A percentile compares a stretch with the other conserved stretches of the same genome.
These are phyloP conservation scores for Globisporangium solare DNA, from an alignment of 352 stramenopile genomes.

Conservation along the genomic window DNA sequence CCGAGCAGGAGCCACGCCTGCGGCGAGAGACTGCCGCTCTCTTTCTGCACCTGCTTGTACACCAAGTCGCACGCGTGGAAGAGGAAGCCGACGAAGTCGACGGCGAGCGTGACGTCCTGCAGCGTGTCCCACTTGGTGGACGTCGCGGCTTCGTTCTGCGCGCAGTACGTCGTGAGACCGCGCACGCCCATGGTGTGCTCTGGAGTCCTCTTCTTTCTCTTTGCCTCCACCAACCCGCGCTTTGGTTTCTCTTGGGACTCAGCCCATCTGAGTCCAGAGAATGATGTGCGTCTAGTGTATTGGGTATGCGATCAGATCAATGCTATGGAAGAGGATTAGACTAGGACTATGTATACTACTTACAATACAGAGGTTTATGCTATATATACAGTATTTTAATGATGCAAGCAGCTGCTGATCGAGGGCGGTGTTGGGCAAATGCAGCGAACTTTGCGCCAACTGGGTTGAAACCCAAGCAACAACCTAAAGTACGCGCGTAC, in stretches of 20 bases:
- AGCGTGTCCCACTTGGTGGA: conserved; percentile 33
- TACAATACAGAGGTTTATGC: too few species aligned
- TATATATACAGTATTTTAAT: too few species aligned
- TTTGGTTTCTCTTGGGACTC: not conserved
- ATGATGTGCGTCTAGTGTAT: too few species aligned
- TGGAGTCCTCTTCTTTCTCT: not conserved
- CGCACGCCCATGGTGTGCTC: conserved; percentile 47
- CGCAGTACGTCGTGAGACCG: conserved; percentile 55
- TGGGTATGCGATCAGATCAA: too few species aligned
- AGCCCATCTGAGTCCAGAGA: too few species aligned
- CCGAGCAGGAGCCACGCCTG: conserved; percentile 62
- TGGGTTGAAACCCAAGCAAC: too few species aligned
- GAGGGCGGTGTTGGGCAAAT: too few species aligned
- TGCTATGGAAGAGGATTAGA: too few species aligned
- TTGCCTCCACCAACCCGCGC: not conserved
- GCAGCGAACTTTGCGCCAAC: too few species aligned
- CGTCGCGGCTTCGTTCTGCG: conserved; percentile 37
- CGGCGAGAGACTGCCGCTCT: conserved; percentile 16
- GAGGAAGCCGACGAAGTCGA: conserved; percentile 81
- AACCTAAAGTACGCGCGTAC: too few species aligned
- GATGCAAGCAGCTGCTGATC: too few species aligned
- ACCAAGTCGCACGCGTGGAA: conserved; percentile 66
- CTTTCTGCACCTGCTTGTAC: conserved; percentile 27
- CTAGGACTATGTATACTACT: too few species aligned
- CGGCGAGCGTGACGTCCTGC: conserved; percentile 63